These are phyloP conservation scores for Colletotrichum salicis DNA, from an alignment of 2,329 filamentous ascomycete genomes.

Conservation along the genomic window DNA sequence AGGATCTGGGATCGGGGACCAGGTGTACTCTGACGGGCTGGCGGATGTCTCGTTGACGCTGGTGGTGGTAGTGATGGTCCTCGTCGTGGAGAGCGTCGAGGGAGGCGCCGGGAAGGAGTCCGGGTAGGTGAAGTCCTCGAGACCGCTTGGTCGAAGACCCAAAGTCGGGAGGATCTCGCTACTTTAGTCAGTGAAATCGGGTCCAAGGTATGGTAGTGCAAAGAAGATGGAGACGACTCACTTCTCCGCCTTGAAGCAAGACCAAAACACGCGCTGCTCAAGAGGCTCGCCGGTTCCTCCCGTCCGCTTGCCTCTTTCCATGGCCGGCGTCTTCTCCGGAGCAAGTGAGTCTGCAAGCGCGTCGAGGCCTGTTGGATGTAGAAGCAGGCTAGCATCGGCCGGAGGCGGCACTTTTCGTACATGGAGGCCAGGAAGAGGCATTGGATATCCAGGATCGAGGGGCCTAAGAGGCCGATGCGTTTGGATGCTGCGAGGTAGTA, in stretches of 20 bases:
- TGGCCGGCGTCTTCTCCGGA: conserved; percentile 15
- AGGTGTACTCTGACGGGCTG: background rate
- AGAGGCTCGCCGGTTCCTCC: conserved; percentile 7
- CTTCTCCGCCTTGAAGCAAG: conserved; percentile 39
- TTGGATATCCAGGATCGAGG: conserved; percentile 40
- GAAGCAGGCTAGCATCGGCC: conserved; percentile 39
- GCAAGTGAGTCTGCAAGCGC: conserved; percentile 24
- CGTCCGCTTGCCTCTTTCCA: background rate
- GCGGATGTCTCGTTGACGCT: background rate
- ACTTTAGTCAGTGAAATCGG: background rate
- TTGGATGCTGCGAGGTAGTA: conserved; percentile 40
- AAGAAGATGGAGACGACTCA: background rate
- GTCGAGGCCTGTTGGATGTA: conserved; percentile 38
- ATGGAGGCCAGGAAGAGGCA: conserved; percentile 40
- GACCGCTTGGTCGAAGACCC: conserved; percentile 26
- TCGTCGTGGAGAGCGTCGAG: background rate
- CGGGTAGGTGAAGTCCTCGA: conserved; percentile 37
- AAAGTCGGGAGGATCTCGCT: conserved; percentile 13
- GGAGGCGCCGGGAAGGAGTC: conserved; percentile 38
- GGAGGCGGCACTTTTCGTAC: conserved; percentile 38
- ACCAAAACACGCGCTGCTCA: conserved; percentile 38
- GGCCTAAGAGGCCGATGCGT: conserved; percentile 38
- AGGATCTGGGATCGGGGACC: background rate
- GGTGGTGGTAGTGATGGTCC: too few relatives aligned
- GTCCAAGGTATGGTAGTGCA: too few relatives aligned